Evolutionary conservation across 257 asterid species (phyloP), one percentile per base, ranked within the genome.

Genomic region (Przewalskia tangutica): DNA sequence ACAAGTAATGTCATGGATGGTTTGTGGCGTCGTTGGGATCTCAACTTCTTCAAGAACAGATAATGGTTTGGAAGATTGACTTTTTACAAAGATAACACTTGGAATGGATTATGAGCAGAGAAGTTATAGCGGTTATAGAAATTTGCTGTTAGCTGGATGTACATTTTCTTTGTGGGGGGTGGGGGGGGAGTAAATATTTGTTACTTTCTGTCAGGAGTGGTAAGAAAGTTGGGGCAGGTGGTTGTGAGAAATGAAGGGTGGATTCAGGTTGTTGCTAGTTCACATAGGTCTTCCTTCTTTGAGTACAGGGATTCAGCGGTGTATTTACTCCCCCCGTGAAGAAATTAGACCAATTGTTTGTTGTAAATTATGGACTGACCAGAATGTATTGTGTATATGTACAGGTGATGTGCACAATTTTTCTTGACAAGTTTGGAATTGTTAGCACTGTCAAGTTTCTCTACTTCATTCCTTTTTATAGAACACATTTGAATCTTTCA

Each of bases 11-110:
- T 90, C 83, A 85, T 91, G 86, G 98, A 93, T 56, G 97, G 98
- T 81, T 82, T 93, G 68, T 79, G 90, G 59, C 97, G 98, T 23
- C 94, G 98, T 40, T 93, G 98, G 98, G 98, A 95, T 88, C 86
- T 90, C 81, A 92, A 86, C 84, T 94, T 90, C 89, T 93, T 95
- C 88, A 77, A 91, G 77, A 89, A 85, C 88, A 90, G 87, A 89
- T 93, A 85, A 93, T 81, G 81, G 20, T 80, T 38, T 77, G 36
- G 34, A 66, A 27, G 55, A 44, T 73, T 73, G 60, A 48, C 23
- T 23, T 18, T 20, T 48, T 73, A 73, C 79, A 20, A 23, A 73
- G 60, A 20, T 20, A 64, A 18, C 79, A 42, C 23, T 46, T 46
- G 42, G 42, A 20, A 20, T 0, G 23, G 79, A 20, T 48, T 73